These are phyloP conservation scores for Allantophomopsis cytisporea DNA, from an alignment of 2,329 filamentous ascomycete species.

Conservation along the genomic window DNA sequence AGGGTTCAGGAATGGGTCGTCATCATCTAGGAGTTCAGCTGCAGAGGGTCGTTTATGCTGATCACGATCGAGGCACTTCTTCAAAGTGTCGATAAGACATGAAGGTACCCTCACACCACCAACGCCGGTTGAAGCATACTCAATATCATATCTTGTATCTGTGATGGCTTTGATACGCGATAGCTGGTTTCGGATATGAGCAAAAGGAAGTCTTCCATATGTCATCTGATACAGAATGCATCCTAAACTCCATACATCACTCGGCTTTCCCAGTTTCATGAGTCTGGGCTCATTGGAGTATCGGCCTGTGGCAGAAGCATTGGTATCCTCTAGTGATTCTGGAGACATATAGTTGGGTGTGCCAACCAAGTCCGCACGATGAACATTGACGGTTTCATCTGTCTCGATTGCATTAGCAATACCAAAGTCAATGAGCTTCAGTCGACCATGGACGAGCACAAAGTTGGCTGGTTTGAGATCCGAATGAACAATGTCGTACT, in stretches of 20 bases:
- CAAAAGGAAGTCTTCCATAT: conserved; percentile 92
- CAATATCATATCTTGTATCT: conserved; percentile 60
- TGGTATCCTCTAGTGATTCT: conserved; percentile 81
- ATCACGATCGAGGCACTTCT: conserved; percentile 47
- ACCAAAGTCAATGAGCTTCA: conserved; percentile 97
- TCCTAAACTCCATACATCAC: conserved; percentile 89
- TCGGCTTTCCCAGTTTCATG: conserved; percentile 92
- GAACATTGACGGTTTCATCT: conserved; percentile 93
- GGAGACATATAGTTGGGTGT: conserved; percentile 99
- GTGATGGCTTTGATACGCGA: conserved; percentile 78
- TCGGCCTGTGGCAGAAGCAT: conserved; percentile 31
- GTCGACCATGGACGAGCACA: conserved; percentile 73
- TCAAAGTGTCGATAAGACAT: conserved; percentile 46
- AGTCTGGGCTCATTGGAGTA: conserved; percentile 44
- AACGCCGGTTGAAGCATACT: conserved; percentile 56
- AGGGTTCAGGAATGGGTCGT: conserved; percentile 52
- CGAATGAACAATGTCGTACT: conserved; percentile 86
- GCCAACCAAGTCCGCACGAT: conserved; percentile 87
- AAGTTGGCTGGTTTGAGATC: conserved; percentile 98
- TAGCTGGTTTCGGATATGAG: conserved; percentile 79
- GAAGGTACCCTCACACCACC: conserved; percentile 48
- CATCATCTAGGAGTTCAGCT: conserved; percentile 41
- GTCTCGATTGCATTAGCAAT: conserved; percentile 95
- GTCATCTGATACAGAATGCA: conserved; percentile 98
- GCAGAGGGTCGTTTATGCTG: conserved; percentile 49